These are phyloP conservation scores for Cyberlindnera euphorbiae DNA, from an alignment of 805 yeast genomes.

Conservation along the genomic window DNA sequence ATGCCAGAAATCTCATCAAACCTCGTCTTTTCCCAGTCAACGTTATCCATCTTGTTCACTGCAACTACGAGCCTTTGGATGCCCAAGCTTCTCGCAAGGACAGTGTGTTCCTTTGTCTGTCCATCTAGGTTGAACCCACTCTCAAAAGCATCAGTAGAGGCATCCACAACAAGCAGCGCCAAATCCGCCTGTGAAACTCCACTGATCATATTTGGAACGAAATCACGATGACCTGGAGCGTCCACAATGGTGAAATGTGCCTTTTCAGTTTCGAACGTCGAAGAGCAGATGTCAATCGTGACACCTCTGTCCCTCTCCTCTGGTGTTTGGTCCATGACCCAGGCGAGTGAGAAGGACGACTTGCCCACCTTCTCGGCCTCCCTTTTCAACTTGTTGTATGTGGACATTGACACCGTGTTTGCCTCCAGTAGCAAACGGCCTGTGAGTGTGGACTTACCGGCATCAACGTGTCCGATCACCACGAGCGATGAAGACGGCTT, in stretches of 20 bases:
- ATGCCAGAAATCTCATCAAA: slow-evolving; percentile 75
- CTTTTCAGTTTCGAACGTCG: slow-evolving; percentile 91
- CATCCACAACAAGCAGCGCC: slow-evolving; percentile 86
- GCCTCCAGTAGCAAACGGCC: slow-evolving; percentile 97
- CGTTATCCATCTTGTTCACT: slow-evolving; percentile 93
- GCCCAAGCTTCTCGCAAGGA: slow-evolving; percentile 86
- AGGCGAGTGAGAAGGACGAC: slow-evolving; percentile 97
- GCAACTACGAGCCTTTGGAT: slow-evolving; percentile 84
- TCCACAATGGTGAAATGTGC: slow-evolving; percentile 88
- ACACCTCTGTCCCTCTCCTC: slow-evolving; percentile 98
- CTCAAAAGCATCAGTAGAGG: slow-evolving; percentile 93
- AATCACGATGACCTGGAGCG: slow-evolving; percentile 96
- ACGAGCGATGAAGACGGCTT: slow-evolving; percentile 97
- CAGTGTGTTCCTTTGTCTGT: slow-evolving; percentile 94
- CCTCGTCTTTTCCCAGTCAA: slow-evolving; percentile 80
- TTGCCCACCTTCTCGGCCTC: slow-evolving; percentile 97
- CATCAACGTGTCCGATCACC: slow-evolving; percentile 99
- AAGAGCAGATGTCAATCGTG: slow-evolving; percentile 89
- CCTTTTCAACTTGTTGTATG: slow-evolving; percentile 94
- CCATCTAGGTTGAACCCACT: slow-evolving; percentile 94
- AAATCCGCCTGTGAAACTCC: slow-evolving; percentile 94
- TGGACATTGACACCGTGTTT: slow-evolving; percentile 95
- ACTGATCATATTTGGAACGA: slow-evolving; percentile 93
- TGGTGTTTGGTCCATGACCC: slow-evolving; percentile 94
- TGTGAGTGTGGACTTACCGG: slow-evolving; percentile 96